phyloP scores from a whole-genome alignment of 2,329 filamentous ascomycete species.

The Chrysoporthe austroafricana region DNA sequence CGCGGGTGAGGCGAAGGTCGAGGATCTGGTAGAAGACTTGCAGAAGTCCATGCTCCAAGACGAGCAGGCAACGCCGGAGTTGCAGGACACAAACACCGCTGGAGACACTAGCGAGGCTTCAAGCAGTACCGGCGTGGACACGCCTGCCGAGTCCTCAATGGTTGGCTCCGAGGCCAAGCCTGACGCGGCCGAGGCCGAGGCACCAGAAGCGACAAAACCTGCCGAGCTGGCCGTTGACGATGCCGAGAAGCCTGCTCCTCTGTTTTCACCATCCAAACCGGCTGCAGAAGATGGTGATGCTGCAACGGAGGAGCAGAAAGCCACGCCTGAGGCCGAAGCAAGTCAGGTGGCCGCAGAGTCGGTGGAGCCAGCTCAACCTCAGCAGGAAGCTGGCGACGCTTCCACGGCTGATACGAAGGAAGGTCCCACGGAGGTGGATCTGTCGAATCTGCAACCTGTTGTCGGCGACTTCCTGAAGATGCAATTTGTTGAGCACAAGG shows the following conservation, averaged over 20 bases:
- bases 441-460: constrained; percentile 58
- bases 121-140: constrained; percentile 20
- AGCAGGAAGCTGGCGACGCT: constrained; percentile 34
- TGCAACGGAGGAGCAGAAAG: constrained; percentile 16
- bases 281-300: constrained; percentile 13
- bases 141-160: constrained; percentile 24
- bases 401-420: constrained; percentile 36
- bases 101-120: constrained; percentile 18
- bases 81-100: constrained; percentile 15
- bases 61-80: constrained; percentile 19
- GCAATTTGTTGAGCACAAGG: constrained; percentile 91
- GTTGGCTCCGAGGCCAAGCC: constrained; percentile 20
- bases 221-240: constrained; percentile 48
- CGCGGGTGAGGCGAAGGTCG: constrained; percentile 27
- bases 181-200: constrained; percentile 26
- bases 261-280: constrained; percentile 48
- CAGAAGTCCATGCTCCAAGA: constrained; percentile 27
- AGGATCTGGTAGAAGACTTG: constrained; percentile 30
- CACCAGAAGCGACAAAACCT: constrained; percentile 21
- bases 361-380: constrained; percentile 16
- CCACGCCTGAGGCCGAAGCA: constrained; percentile 9
- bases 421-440: constrained; percentile 28
- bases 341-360: constrained; percentile 16
- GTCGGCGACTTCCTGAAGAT: constrained; percentile 95
- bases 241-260: constrained; percentile 62